A percentile compares a stretch with the other conserved stretches of the same genome.
Conservation (phyloP, 169 alveolate genomes). For the Cryptosporidium muris region DNA sequence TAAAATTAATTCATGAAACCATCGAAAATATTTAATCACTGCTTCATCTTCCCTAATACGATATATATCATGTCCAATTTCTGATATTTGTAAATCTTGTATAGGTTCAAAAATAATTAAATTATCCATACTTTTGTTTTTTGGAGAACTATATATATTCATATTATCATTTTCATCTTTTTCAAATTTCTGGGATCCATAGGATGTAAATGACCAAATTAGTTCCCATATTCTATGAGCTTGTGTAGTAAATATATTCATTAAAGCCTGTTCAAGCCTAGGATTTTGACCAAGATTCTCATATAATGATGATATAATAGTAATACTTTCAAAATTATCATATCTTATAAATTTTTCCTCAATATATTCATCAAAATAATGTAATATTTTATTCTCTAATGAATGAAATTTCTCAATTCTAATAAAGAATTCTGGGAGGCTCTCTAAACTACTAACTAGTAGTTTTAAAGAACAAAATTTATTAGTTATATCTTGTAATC, state of each 20-base stretch:
- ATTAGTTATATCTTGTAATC: conserved; percentile 33
- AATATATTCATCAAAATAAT: conserved; percentile 17
- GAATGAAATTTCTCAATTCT: conserved; percentile 37
- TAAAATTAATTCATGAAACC: conserved; percentile 28
- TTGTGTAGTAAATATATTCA: conserved; percentile 8
- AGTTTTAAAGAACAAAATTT: conserved; percentile 29
- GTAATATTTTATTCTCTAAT: conserved; percentile 13
- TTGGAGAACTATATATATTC: not conserved
- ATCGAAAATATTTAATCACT: conserved; percentile 20
- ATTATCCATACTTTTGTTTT: not conserved
- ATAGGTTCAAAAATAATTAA: conserved; percentile 18
- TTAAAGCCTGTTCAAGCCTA: not conserved
- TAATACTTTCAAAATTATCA: not conserved
- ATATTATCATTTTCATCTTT: not conserved
- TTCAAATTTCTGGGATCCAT: conserved; percentile 33
- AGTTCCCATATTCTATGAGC: conserved; percentile 26
- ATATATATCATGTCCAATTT: conserved; percentile 15
- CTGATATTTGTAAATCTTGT: conserved; percentile 8
- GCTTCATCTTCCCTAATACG: conserved; percentile 65
- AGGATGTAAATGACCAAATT: conserved; percentile 54
- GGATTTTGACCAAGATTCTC: conserved; percentile 25
- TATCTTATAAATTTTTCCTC: not conserved
- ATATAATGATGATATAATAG: conserved; percentile 4
- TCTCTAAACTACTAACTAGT: conserved; percentile 49
- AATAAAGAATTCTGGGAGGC: conserved; percentile 40